A percentile compares a stretch with the other conserved stretches of the same genome.
Conservation (phyloP, 495 filamentous ascomycete genomes). For the Neohortaea acidophila region DNA sequence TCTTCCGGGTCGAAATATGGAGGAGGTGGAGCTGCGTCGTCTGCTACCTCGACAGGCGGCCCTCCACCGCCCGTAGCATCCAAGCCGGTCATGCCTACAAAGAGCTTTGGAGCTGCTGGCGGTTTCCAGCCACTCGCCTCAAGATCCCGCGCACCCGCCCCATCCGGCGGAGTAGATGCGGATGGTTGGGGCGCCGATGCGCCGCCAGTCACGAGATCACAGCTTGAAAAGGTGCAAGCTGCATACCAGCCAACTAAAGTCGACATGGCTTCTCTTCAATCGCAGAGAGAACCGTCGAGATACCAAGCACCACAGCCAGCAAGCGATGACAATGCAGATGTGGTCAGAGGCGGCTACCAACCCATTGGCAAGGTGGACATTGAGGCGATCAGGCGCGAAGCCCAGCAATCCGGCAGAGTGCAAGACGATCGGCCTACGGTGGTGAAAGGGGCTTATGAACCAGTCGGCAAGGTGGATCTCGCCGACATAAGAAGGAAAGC, state of each 20-base stretch:
- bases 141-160: slow-evolving; percentile 32
- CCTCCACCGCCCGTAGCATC: slow-evolving; percentile 57
- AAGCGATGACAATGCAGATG: slow-evolving; percentile 37
- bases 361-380: slow-evolving; percentile 95
- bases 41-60: slow-evolving; percentile 24
- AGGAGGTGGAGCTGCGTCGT: slow-evolving; percentile 32
- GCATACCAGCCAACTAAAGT: slow-evolving; percentile 92
- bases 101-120: slow-evolving; percentile 42
- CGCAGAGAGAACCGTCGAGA: slow-evolving; percentile 46
- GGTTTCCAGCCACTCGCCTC: slow-evolving; percentile 50
- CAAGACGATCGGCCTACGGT: slow-evolving; percentile 62
- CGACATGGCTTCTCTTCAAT: slow-evolving; percentile 62
- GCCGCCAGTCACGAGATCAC: slow-evolving; percentile 65
- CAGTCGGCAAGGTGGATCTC: slow-evolving; percentile 88
- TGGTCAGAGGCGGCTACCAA: slow-evolving; percentile 84
- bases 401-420: slow-evolving; percentile 42
- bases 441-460: slow-evolving; percentile 85
- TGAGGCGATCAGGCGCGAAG: slow-evolving; percentile 67
- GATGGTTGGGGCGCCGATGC: slow-evolving; percentile 98
- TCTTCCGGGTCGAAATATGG: slow-evolving; percentile 92
- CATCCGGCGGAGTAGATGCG: slow-evolving; percentile 39
- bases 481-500: slow-evolving; percentile 74
- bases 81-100: slow-evolving; percentile 78
- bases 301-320: slow-evolving; percentile 28
- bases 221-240: slow-evolving; percentile 82